Base-by-base conservation (phyloP, 2,329 filamentous ascomycete species). In the Pseudodiploospora longispora region DNA sequence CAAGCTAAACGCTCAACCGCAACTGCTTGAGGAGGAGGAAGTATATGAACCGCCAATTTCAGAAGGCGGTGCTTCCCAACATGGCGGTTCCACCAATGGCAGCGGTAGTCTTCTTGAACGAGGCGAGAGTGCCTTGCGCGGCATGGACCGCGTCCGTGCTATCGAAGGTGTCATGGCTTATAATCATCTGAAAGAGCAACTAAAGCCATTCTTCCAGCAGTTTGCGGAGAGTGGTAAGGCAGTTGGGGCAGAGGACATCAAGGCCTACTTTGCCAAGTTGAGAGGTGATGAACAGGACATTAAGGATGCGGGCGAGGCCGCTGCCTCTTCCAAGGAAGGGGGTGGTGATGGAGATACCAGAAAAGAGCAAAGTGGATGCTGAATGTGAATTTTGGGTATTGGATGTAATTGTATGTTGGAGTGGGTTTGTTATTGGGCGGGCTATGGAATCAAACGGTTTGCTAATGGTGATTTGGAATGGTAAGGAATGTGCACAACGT, bases 81-180 rank as follows among this genome's bases (percentile, higher is more conserved):
- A 74, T 32, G 72, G 70, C 36, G 74, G 70, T 30, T 79, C 74
- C 4, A 80, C 77, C 2, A 72, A 79, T 5, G 85, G 87, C 40
- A 90, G 87, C 31, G 86, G 86, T 38, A 93, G 85, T 50, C 73
- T 98, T 2, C 80, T 94, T 31, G 90, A 97, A 40, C 86, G 89
- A 12, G 93, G 93, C 38, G 93, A 98, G 67, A 91, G 87, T 39
- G 91, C 90, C 0, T 75, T 98, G 29, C 88, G 83, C 60, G 94
- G 88, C 56, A 83, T 98, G 45, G 93, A 98, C 60, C 85, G 93
- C 2, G 91, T 97, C 6, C 77, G 83, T 10, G 93, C 93, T 4
- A 95, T 98, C 44, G 87, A 98, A 63, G 93, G 93, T 10, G 91
- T 95, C 38, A 96, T 97, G 89, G 91, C 90, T 0, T 98, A 97